Percentiles rank a stretch among this genome's conserved stretches.
Evolutionary conservation across 2,329 filamentous ascomycete genomes (phyloP).

Genomic region (Alternaria novae-zelandiae): DNA sequence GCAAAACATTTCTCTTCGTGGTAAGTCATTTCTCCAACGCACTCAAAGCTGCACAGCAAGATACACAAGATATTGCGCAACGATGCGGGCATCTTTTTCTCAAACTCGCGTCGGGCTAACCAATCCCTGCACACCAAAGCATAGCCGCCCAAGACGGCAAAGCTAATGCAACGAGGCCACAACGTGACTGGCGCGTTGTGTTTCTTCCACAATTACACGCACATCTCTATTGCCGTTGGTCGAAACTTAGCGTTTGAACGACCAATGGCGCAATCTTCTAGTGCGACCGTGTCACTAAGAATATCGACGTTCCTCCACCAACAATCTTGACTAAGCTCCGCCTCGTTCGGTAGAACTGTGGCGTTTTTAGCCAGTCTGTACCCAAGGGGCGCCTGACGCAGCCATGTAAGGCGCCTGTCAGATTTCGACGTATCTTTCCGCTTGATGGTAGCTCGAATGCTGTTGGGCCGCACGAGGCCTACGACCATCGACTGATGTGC

Average conservation of each 20-base stretch:
- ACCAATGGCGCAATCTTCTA: slow-evolving; percentile 4
- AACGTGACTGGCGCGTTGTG: slow-evolving; percentile 12
- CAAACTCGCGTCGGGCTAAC: not conserved
- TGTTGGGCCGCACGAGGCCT: slow-evolving; percentile 4
- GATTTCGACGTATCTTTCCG: slow-evolving; percentile 3
- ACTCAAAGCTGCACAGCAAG: not conserved
- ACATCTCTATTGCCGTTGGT: slow-evolving; percentile 1
- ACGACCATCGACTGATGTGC: not conserved
- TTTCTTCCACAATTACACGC: slow-evolving; percentile 3
- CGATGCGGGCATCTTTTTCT: slow-evolving; percentile 1
- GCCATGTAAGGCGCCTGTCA: slow-evolving; percentile 22
- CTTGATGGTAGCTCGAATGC: slow-evolving; percentile 3
- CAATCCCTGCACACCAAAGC: not conserved
- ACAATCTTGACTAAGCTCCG: slow-evolving; percentile 1
- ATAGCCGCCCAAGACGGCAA: slow-evolving; percentile 1
- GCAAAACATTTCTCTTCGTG: not conserved
- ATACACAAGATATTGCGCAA: slow-evolving; percentile 5
- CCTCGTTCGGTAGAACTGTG: slow-evolving; percentile 23
- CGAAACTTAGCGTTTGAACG: not conserved
- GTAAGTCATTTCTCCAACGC: not conserved
- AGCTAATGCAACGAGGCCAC: slow-evolving; percentile 16
- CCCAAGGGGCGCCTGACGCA: slow-evolving; percentile 9
- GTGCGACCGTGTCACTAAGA: slow-evolving; percentile 8
- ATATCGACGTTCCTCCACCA: slow-evolving; percentile 1
- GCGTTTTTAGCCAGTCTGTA: slow-evolving; percentile 17